Percentiles rank a stretch among this genome's conserved stretches.
phyloP scores from a whole-genome alignment of 2,329 filamentous ascomycete species.

The Coniochaeta prunicola region DNA sequence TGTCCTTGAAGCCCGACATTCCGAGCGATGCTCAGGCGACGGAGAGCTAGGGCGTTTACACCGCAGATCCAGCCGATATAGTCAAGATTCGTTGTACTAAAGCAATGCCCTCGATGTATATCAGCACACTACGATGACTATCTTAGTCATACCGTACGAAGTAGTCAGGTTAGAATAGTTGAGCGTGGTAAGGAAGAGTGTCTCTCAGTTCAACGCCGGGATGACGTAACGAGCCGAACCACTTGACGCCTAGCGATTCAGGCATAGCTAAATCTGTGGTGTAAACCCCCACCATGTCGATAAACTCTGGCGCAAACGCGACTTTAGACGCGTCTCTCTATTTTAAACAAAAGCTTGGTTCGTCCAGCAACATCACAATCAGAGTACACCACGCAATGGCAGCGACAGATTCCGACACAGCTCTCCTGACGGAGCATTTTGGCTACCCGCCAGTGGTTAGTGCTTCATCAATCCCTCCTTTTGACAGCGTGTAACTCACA shows the following conservation, averaged over 20 bases:
- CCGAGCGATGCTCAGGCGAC: not conserved
- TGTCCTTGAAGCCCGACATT: conserved; percentile 40
- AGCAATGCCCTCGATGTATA: no score
- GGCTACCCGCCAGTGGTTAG: conserved; percentile 86
- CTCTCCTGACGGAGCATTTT: conserved; percentile 89
- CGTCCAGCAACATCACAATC: not conserved
- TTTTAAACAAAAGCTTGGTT: not conserved
- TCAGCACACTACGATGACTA: no score
- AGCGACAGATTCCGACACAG: conserved; percentile 38
- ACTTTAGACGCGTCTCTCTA: not conserved
- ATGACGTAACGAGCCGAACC: not conserved
- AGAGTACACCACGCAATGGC: conserved; percentile 15
- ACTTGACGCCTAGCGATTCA: not conserved
- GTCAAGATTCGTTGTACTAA: not conserved
- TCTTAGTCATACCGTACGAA: no score
- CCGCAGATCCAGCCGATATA: not conserved
- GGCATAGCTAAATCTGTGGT: not conserved
- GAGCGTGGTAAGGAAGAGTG: not conserved
- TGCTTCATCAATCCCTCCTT: conserved; percentile 10
- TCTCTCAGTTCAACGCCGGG: not conserved
- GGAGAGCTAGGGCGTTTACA: not conserved
- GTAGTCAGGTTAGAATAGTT: no score
- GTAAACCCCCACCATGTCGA: not conserved
- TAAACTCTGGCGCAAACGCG: not conserved
- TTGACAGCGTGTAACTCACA: conserved; percentile 2